These are phyloP conservation scores for Lasiodiplodia gonubiensis DNA, from an alignment of 2,329 filamentous ascomycete genomes.

Conservation along the genomic window DNA sequence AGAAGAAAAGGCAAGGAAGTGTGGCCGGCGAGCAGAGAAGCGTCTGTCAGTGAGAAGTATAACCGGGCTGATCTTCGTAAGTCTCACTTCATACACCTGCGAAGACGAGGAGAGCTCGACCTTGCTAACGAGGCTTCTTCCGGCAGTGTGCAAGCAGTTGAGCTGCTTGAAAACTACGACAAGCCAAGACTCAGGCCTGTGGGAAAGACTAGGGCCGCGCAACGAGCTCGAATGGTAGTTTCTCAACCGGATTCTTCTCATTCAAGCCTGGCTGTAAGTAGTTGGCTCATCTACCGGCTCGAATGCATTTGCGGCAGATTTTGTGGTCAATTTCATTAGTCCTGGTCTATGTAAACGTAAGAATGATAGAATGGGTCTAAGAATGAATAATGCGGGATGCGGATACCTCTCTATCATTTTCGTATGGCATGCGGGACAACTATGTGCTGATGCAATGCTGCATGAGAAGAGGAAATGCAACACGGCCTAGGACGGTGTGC, in stretches of 20 bases:
- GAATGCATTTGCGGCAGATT: neutral
- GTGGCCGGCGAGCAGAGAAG: conserved; percentile 34
- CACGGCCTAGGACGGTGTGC: neutral
- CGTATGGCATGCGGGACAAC: neutral
- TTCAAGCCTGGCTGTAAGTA: neutral
- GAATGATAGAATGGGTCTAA: neutral
- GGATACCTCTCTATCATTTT: neutral
- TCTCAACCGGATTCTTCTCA: neutral
- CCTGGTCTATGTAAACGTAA: neutral
- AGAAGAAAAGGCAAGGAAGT: conserved; percentile 35
- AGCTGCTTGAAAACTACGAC: conserved; percentile 13
- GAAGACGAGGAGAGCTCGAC: neutral
- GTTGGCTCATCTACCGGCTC: neutral
- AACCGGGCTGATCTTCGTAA: conserved; percentile 35
- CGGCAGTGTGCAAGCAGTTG: conserved; percentile 25
- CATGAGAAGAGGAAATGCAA: neutral
- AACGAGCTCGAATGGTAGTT: conserved; percentile 15
- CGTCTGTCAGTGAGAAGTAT: conserved; percentile 32
- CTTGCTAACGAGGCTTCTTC: neutral
- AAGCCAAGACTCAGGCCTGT: neutral
- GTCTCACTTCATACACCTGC: neutral
- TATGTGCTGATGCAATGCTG: neutral
- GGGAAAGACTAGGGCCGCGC: conserved; percentile 2
- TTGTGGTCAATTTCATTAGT: too few species aligned
- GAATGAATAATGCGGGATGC: neutral